A percentile compares a stretch with the other conserved stretches of the same genome.
Conservation (phyloP, 2,329 filamentous ascomycete species). For the Scopulariopsis brevicaulis region DNA sequence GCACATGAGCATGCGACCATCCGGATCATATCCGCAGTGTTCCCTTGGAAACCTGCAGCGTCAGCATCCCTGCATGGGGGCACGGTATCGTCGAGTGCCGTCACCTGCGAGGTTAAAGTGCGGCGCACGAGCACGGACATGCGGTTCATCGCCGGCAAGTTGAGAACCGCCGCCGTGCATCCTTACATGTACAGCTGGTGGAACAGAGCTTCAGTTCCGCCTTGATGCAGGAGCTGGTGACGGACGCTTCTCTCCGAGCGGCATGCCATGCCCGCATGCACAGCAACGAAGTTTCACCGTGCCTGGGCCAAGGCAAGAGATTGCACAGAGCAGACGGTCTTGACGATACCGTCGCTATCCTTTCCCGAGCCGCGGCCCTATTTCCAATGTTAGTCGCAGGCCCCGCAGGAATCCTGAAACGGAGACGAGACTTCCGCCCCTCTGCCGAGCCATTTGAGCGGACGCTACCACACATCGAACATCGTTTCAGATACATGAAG, state of each 20-base stretch:
- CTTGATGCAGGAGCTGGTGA: background rate
- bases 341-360: background rate
- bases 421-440: conserved; percentile 1
- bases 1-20: background rate
- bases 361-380: background rate
- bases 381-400: background rate
- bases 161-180: too few relatives aligned
- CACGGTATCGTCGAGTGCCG: background rate
- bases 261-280: too few relatives aligned
- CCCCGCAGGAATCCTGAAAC: conserved; percentile 3
- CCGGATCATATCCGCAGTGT: background rate
- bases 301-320: too few relatives aligned
- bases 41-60: background rate
- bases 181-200: background rate
- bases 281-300: too few relatives aligned
- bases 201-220: background rate
- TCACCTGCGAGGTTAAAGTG: background rate
- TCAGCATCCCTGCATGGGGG: background rate
- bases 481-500: conserved; percentile 1
- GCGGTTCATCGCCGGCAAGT: background rate
- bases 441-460: background rate
- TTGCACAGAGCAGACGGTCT: background rate
- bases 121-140: background rate
- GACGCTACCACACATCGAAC: background rate
- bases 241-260: background rate